These are phyloP conservation scores for Aspergillus eucalypticola DNA, from an alignment of 2,329 filamentous ascomycete species.

Conservation along the genomic window DNA sequence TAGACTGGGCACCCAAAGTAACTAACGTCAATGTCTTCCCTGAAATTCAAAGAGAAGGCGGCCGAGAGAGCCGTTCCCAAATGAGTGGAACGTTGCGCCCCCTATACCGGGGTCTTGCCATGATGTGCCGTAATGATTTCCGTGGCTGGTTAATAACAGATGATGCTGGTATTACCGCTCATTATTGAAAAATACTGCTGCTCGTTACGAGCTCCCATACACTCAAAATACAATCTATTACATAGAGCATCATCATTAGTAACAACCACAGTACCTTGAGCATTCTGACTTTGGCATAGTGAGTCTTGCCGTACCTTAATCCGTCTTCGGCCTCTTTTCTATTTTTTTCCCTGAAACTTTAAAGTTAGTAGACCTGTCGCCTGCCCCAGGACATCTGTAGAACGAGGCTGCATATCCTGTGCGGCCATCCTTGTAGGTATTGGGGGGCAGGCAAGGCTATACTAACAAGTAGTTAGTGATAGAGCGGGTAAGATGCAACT, in stretches of 20 bases:
- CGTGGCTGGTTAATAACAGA: neutral
- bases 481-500: neutral
- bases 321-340: neutral
- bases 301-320: slow-evolving; percentile 9
- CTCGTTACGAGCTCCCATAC: neutral
- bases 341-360: neutral
- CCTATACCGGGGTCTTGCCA: slow-evolving; percentile 17
- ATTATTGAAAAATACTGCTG: neutral
- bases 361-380: neutral
- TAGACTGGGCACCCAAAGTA: neutral
- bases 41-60: neutral
- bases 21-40: no score
- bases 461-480: neutral
- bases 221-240: neutral
- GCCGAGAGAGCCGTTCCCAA: slow-evolving; percentile 20
- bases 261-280: neutral
- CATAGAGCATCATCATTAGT: neutral
- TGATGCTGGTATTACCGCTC: neutral
- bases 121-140: neutral
- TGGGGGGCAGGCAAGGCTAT: neutral
- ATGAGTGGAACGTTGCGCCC: slow-evolving; percentile 32
- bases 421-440: neutral
- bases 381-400: neutral
- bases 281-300: slow-evolving; percentile 4
- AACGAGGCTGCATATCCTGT: slow-evolving; percentile 1